Evolutionary conservation across 2,329 filamentous ascomycete species (phyloP).

Genomic region (Ascomycota sp.): DNA sequence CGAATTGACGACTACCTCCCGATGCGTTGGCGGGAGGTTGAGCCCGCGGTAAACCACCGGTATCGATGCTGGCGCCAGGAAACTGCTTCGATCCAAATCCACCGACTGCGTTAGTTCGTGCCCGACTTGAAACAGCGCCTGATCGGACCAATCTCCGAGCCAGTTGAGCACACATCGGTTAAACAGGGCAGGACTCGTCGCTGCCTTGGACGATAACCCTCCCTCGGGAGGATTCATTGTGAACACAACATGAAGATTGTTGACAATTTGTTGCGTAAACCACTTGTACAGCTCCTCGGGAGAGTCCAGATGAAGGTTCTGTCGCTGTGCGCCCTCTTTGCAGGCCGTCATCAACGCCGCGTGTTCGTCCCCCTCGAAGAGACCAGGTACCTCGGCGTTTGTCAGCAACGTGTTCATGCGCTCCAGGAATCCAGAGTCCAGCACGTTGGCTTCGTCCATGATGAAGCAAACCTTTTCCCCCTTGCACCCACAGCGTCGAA

Average conservation of each 20-base stretch:
- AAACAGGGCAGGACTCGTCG: constrained; percentile 92
- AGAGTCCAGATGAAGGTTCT: constrained; percentile 84
- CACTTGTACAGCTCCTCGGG: constrained; percentile 99
- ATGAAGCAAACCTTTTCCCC: constrained; percentile 99
- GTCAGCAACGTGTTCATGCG: constrained; percentile 97
- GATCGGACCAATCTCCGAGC: constrained; percentile 99
- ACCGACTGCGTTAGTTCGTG: constrained; percentile 91
- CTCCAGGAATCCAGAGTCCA: constrained; percentile 95
- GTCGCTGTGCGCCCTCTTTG: constrained; percentile 90
- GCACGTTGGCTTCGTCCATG: constrained; percentile 97
- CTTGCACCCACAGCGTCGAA: constrained; percentile 85
- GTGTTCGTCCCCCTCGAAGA: constrained; percentile 97
- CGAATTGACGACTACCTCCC: constrained; percentile 81
- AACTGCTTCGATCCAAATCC: constrained; percentile 75
- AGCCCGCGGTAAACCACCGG: constrained; percentile 81
- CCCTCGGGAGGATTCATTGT: constrained; percentile 99
- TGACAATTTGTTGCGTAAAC: constrained; percentile 98
- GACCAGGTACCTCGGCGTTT: constrained; percentile 95
- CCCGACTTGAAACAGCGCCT: constrained; percentile 92
- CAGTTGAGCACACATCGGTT: constrained; percentile 99
- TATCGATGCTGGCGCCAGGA: constrained; percentile 69
- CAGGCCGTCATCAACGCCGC: constrained; percentile 97
- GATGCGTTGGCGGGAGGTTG: constrained; percentile 63
- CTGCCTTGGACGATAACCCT: constrained; percentile 82
- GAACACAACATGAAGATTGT: constrained; percentile 96